Conservation (phyloP, 1,139 yeast species). For the Hansenula sp. region DNA sequence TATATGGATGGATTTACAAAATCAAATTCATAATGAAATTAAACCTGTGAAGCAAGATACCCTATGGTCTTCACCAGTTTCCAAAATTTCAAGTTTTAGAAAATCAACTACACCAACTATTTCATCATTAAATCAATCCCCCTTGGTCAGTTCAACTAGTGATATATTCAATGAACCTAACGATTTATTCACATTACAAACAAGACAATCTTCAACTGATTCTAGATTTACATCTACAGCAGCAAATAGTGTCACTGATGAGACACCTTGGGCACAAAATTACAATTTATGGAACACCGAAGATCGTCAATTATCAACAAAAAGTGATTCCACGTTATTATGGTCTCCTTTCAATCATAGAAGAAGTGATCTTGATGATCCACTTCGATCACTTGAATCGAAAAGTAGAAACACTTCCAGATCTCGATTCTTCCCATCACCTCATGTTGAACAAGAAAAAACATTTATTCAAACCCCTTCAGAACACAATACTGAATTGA, state of each 20-base stretch:
- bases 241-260: constrained; percentile 3
- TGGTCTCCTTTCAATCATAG: constrained; percentile 20
- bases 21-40: constrained; percentile 3
- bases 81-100: constrained; percentile 22
- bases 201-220: constrained; percentile 5
- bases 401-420: constrained; percentile 18
- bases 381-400: constrained; percentile 1
- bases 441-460: constrained; percentile 22
- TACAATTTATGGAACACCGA: constrained; percentile 7
- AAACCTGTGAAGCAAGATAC: not conserved
- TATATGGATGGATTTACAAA: constrained; percentile 4
- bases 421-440: constrained; percentile 36
- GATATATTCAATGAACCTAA: constrained; percentile 4
- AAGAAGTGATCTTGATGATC: constrained; percentile 10
- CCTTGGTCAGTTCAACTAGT: constrained; percentile 15
- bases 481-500: not conserved
- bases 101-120: constrained; percentile 12
- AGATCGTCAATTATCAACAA: constrained; percentile 20
- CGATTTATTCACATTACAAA: constrained; percentile 1
- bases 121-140: constrained; percentile 16
- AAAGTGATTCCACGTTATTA: constrained; percentile 19
- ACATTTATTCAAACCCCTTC: constrained; percentile 9
- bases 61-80: constrained; percentile 18
- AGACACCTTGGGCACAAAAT: constrained; percentile 15
- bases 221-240: not conserved